Evolutionary conservation across 306 rosid species (phyloP), one percentile per base, ranked within the genome.

Genomic region (Sphenostylis stenocarpa): DNA sequence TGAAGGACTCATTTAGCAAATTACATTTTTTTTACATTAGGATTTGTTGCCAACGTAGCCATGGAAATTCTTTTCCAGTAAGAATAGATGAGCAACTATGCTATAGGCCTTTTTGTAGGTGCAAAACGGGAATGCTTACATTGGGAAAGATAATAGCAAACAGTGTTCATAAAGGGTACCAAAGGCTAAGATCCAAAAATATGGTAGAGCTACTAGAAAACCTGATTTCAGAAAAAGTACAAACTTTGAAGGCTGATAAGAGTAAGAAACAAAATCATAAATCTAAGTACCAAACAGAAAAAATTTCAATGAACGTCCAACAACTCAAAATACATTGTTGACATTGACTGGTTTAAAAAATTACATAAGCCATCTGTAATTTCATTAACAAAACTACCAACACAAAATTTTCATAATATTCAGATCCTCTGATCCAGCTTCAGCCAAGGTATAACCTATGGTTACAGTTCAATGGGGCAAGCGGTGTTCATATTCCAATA

Each of bases 241-340:
- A 58, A 20, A 72, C 23, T 52, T 16, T 15, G 38, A 36, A 52
- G 20, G 21, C 38, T 72, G 33, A 28, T 24, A 63, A n/a, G 51
- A 51, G 73, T 19, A 28, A 58, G 77, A 57, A 62, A 72, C 49
- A 43, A n/a, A 65, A 64, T 20, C 7, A 39, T 13, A 72, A 64
- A 60, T 5, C 61, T n/a, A 51, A 26, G 57, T 29, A 20, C 12
- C 26, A 3, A 17, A 26, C 12, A 58, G 2, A 11, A 66, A 69
- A 33, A 56, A 17, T 7, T 21, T 17, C 34, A 56, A 56, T 12
- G 12, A 56, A 7, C 63, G 12, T 17, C 75, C 23, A 8, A 39
- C 45, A 51, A 49, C 55, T 33, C 9, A 67, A 66, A 68, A 73
- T 31, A 11, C 76, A 58, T 41, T 20, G 48, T 15, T 44, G 70